Evolutionary conservation across 208 protist species (phyloP), one percentile per base, ranked within the genome.

Genomic region (Plasmodiophora brassicae): DNA sequence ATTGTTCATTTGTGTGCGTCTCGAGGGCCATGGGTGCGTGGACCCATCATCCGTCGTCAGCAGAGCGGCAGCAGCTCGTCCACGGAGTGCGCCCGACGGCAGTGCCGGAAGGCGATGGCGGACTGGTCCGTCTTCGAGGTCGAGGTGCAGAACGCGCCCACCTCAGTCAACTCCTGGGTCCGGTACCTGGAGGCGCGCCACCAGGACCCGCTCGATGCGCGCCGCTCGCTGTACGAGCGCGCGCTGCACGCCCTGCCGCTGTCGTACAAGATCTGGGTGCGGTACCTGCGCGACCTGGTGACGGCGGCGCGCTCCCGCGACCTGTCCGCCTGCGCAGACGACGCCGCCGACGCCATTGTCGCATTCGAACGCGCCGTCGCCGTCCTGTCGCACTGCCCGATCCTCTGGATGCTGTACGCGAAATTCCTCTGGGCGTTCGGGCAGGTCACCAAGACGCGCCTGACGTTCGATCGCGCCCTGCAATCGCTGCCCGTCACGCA

Each of bases 401-500:
- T 78, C 5, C n/a, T 78, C 32, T 78, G 65, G 65, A n/a, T 78
- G 65, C 65, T 78, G 65, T 78, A 78, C 41, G 5, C 65, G 14
- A 78, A 78, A 78, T 78, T 78, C n/a, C 65, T 78, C 10, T 78
- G 65, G 65, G 32, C 32, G 41, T 78, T 78, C 65, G 65, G 65
- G 32, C 44, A 87, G 25, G 90, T 96, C 35, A 95, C 93, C 44
- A 5, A 60, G 8, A 94, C 93, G 10, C 88, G 95, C 41, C 83
- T 88, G 87, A 87, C 89, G 41, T 96, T 96, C 87, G 95, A 97
- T 90, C 46, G 94, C 28, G 94, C 94, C n/a, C 91, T 98, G 8
- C 88, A 91, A 32, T 32, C 95, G 22, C 91, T 98, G 71, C 96
- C 96, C 25, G 87, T 98, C 41, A 97, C 95, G n/a, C 96, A 98